phyloP scores from a whole-genome alignment of 1,139 yeast species.

The Blastobotrys aristatus region DNA sequence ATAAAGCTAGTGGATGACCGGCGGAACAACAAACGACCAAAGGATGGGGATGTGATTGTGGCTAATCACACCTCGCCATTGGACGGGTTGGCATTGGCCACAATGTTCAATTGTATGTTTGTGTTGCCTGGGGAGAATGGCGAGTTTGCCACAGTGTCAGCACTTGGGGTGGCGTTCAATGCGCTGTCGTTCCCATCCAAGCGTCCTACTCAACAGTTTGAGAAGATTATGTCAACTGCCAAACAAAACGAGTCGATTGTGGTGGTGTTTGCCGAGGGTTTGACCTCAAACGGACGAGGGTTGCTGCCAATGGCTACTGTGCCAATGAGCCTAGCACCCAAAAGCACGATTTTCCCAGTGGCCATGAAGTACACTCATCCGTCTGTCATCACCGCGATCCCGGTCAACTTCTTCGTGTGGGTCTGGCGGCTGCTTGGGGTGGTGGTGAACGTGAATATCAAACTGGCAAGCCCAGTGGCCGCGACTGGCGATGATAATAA shows the following conservation, averaged over 20 bases:
- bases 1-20: conserved; percentile 7
- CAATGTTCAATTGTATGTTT: conserved; percentile 28
- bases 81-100: conserved; percentile 34
- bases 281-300: conserved; percentile 40
- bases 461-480: conserved; percentile 21
- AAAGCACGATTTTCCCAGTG: conserved; percentile 27
- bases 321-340: conserved; percentile 15
- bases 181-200: conserved; percentile 12
- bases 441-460: conserved; percentile 24
- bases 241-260: conserved; percentile 24
- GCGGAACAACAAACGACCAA: conserved; percentile 14
- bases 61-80: conserved; percentile 38
- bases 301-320: conserved; percentile 29
- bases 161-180: conserved; percentile 11
- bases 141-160: conserved; percentile 11
- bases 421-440: conserved; percentile 13
- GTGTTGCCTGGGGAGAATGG: conserved; percentile 26
- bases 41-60: conserved; percentile 35
- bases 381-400: conserved; percentile 27
- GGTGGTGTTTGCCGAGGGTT: conserved; percentile 38
- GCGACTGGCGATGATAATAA: conserved; percentile 16
- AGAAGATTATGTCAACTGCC: conserved; percentile 25
- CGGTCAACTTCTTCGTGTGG: conserved; percentile 17
- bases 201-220: conserved; percentile 6
- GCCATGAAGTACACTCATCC: conserved; percentile 34